Percentiles rank a stretch among this genome's conserved stretches.
Conservation (phyloP, 1,139 yeast species). For the Blastobotrys ciferrii region DNA sequence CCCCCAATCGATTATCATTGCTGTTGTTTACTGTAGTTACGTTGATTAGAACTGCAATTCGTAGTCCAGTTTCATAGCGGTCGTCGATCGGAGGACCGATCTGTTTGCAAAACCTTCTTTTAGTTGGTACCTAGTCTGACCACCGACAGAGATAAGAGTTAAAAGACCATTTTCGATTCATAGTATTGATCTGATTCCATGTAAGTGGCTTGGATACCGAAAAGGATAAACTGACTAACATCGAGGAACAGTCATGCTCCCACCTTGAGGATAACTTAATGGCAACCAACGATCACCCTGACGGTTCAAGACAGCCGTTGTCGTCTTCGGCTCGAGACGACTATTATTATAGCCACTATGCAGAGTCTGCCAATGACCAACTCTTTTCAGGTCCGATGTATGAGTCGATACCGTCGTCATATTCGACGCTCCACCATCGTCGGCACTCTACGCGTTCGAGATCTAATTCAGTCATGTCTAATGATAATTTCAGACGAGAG, state of each 20-base stretch:
- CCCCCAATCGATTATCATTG: too few relatives aligned
- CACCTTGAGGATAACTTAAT: neutral
- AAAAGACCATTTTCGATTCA: too few relatives aligned
- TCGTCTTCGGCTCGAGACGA: neutral
- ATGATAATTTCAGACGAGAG: slow-evolving; percentile 21
- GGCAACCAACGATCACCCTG: neutral
- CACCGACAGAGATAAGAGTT: too few relatives aligned
- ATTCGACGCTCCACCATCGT: slow-evolving; percentile 79
- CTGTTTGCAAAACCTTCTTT: too few relatives aligned
- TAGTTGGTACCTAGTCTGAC: too few relatives aligned
- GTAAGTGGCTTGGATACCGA: too few relatives aligned
- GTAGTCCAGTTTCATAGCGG: too few relatives aligned
- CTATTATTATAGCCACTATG: slow-evolving; percentile 20
- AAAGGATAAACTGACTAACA: neutral
- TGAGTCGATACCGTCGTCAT: slow-evolving; percentile 86
- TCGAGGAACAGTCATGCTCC: neutral
- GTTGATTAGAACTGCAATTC: too few relatives aligned
- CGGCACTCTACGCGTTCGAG: slow-evolving; percentile 36
- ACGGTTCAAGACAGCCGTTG: neutral
- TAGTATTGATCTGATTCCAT: too few relatives aligned
- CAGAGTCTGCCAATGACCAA: slow-evolving; percentile 49
- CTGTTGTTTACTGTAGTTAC: too few relatives aligned
- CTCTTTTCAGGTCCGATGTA: slow-evolving; percentile 89
- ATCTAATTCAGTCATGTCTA: slow-evolving; percentile 18
- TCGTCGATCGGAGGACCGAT: too few relatives aligned